Base-by-base conservation (phyloP, 768 basidiomycete species). In the Exsudoporus frostii region DNA sequence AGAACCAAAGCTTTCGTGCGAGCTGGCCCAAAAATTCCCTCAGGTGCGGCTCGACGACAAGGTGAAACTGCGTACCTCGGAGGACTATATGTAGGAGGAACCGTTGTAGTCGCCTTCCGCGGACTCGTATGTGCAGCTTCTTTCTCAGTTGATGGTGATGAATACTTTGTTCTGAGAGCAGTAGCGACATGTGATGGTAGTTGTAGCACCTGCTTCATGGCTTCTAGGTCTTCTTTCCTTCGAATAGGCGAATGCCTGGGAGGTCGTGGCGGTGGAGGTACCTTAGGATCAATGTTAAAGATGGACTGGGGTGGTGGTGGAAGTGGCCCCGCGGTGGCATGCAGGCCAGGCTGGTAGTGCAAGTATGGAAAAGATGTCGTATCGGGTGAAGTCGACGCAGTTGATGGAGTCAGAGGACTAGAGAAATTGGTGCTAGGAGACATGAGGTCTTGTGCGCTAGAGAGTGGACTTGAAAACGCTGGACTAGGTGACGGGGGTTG, bases 271-370 rank as follows among this genome's bases (percentile, higher is more conserved):
- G 76, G 71, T 22, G 84, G 82, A 11, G 79, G 75, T 9, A 78
- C 71, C 45, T 66, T 74, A 13, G 73, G 72, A 45, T 78, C 73
- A 30, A 82, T 74, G 52, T 72, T 73, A 50, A 83, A 77, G 51
- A 75, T 67, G 19, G 83, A 77, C 53, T 83, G 75, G 3, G 88
- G 86, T 9, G 86, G 87, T 30, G 82, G 80, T 27, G 88, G 87
- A 53, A 87, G 75, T 43, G 88, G 88, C 5, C 86, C 85, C 38
- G 87, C 88, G 22, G 79, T 88, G 7, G 86, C 76, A 68, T 90
- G 85, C 2, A 85, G 61, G 45, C 83, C 86, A 44, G 85, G 84
- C 53, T 86, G 79, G 61, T 88, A 87, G 60, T 76, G 70, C 48
- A 84, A 68, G 65, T 82, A 86, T 8, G 77, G 65, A 10, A 76